These are phyloP conservation scores for Rhypophila decipiens DNA, from an alignment of 495 filamentous ascomycete genomes.

Conservation along the genomic window DNA sequence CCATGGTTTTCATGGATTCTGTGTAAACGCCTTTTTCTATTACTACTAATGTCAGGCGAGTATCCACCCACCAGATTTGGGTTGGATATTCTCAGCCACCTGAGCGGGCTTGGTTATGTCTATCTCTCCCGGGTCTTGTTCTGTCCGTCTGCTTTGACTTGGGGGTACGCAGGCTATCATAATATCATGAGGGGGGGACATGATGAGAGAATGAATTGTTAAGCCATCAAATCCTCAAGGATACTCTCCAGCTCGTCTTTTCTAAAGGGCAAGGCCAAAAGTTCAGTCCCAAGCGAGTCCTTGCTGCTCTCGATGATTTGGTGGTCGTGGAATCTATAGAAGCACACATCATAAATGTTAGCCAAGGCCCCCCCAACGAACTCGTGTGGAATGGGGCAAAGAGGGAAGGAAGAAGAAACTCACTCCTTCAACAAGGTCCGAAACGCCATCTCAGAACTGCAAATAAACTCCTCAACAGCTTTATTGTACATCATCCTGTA, in stretches of 20 bases:
- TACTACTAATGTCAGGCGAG: too few species aligned
- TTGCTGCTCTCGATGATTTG: conserved; percentile 88
- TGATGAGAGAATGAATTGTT: too few species aligned
- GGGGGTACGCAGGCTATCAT: too few species aligned
- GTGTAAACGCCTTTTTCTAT: too few species aligned
- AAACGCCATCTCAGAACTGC: conserved; percentile 93
- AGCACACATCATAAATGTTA: not conserved
- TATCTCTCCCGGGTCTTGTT: too few species aligned
- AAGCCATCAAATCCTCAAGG: conserved; percentile 72
- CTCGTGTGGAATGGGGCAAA: not conserved
- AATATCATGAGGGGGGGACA: too few species aligned
- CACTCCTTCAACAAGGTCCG: conserved; percentile 87
- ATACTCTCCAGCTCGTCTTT: conserved; percentile 86
- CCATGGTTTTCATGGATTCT: too few species aligned
- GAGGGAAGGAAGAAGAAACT: conserved; percentile 18
- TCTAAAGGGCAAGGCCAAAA: conserved; percentile 77
- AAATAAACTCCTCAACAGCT: conserved; percentile 93
- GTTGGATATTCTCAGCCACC: too few species aligned
- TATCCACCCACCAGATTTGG: too few species aligned
- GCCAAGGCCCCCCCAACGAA: not conserved
- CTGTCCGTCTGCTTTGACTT: too few species aligned
- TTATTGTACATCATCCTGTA: conserved; percentile 90
- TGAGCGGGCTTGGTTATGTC: too few species aligned
- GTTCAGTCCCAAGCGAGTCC: conserved; percentile 76
- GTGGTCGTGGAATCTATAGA: conserved; percentile 78